phyloP scores from a whole-genome alignment of 2,329 filamentous ascomycete genomes.

The Arthroderma uncinatum region DNA sequence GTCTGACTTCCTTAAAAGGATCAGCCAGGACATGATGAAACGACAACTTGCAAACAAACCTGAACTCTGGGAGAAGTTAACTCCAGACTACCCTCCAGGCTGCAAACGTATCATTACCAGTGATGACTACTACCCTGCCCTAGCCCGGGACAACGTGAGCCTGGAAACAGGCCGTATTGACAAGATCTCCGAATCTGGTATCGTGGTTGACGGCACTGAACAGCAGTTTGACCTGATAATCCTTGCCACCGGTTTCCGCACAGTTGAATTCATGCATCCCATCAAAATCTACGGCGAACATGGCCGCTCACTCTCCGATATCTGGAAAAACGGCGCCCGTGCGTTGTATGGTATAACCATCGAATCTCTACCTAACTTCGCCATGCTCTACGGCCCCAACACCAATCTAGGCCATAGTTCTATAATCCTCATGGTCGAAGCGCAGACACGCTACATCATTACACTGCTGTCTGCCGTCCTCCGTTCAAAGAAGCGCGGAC shows the following conservation, averaged over 20 bases:
- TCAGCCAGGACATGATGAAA: conserved; percentile 33
- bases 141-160: conserved; percentile 38
- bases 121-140: conserved; percentile 46
- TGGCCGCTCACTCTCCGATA: conserved; percentile 35
- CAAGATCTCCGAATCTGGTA: conserved; percentile 37
- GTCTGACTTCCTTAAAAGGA: conserved; percentile 32
- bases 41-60: conserved; percentile 38
- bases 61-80: conserved; percentile 44
- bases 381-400: conserved; percentile 49
- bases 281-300: conserved; percentile 42
- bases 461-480: conserved; percentile 41
- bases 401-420: conserved; percentile 46
- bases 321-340: conserved; percentile 44
- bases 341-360: conserved; percentile 44
- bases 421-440: conserved; percentile 53
- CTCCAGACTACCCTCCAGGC: conserved; percentile 44
- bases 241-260: conserved; percentile 49
- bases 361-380: conserved; percentile 45
- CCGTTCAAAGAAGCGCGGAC: conserved; percentile 27
- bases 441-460: conserved; percentile 46
- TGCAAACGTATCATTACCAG: conserved; percentile 46
- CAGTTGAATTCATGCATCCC: conserved; percentile 48
- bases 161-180: conserved; percentile 43
- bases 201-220: conserved; percentile 36
- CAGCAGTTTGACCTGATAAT: conserved; percentile 46